A percentile compares a stretch with the other conserved stretches of the same genome.
Evolutionary conservation across 352 stramenopile species (phyloP).

Genomic region (Pythium vanterpoolii): DNA sequence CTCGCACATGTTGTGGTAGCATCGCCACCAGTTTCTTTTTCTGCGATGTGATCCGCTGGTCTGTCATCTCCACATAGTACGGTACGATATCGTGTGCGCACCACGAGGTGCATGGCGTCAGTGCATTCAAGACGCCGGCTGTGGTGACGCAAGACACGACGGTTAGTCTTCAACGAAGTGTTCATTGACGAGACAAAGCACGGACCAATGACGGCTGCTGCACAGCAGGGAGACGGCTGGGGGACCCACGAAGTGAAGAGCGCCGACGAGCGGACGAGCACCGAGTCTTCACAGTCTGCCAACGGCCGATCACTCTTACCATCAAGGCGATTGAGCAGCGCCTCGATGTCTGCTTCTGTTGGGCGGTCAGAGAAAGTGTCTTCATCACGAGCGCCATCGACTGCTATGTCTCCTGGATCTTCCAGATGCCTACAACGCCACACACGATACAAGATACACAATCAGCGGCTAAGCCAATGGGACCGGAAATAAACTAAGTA

Average conservation of each 20-base stretch:
- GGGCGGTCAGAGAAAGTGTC: neutral
- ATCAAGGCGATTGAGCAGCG: neutral
- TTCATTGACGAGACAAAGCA: neutral
- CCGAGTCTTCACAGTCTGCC: neutral
- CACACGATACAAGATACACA: neutral
- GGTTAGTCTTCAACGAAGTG: neutral
- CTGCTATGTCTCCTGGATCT: neutral
- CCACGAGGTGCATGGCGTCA: conserved; percentile 23
- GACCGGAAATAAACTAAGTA: neutral
- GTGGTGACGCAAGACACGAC: neutral
- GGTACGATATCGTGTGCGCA: conserved; percentile 20
- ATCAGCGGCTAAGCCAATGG: neutral
- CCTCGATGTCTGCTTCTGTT: neutral
- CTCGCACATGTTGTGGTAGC: neutral
- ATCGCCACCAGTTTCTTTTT: conserved; percentile 14
- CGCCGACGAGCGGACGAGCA: neutral
- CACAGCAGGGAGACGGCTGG: conserved; percentile 65
- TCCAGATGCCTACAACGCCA: neutral
- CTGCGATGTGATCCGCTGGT: conserved; percentile 16
- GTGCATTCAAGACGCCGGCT: conserved; percentile 53
- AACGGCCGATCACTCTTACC: neutral
- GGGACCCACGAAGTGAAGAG: conserved; percentile 50
- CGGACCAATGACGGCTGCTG: conserved; percentile 44
- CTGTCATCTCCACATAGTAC: conserved; percentile 30
- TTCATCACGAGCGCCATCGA: neutral